Conservation (phyloP, 495 filamentous ascomycete genomes). For the Talaromyces ruber region DNA sequence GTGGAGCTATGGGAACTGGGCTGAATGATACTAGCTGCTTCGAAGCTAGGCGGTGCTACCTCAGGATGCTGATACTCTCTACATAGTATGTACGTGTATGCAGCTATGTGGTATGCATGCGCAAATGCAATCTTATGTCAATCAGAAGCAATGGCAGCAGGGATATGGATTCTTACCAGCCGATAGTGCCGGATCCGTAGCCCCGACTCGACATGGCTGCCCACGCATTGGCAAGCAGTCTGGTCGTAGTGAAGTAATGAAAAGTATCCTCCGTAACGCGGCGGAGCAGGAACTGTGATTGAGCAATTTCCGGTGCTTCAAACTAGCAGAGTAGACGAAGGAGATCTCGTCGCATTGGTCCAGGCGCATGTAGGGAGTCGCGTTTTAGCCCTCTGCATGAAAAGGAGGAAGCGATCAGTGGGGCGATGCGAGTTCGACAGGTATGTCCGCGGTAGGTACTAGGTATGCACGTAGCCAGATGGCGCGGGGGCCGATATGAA, state of each 20-base stretch:
- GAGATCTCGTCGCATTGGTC: not conserved
- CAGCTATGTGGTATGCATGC: not conserved
- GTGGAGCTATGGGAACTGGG: not conserved
- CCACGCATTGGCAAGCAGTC: not conserved
- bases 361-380: not conserved
- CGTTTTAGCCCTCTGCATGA: not conserved
- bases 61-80: not conserved
- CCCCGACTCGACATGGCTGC: not conserved
- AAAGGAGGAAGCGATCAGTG: not conserved
- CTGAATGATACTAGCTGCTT: too few species aligned
- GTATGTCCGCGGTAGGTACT: too few species aligned
- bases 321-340: not conserved
- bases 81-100: not conserved
- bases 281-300: not conserved
- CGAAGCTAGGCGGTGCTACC: too few species aligned
- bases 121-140: not conserved
- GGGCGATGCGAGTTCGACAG: too few species aligned
- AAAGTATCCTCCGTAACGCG: not conserved
- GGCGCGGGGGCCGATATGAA: not conserved
- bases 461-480: not conserved
- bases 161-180: not conserved
- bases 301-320: not conserved
- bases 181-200: not conserved
- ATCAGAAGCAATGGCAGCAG: not conserved
- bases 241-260: not conserved